Evolutionary conservation across 345 rosid species (phyloP), one percentile per base, ranked within the genome.

Genomic region (Lagerstroemia speciosa): DNA sequence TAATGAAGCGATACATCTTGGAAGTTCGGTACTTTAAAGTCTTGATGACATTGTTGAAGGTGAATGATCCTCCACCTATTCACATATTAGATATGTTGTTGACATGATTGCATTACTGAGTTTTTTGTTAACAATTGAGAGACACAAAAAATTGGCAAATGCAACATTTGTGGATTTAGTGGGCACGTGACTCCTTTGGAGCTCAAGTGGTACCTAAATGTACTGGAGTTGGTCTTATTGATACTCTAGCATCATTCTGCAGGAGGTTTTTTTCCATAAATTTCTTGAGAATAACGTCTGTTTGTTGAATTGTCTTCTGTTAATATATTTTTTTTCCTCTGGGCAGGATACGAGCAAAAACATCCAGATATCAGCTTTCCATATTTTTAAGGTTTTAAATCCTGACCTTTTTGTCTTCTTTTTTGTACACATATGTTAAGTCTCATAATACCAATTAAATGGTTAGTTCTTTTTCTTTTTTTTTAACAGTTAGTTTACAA

Each of bases 321-420:
- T 71, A 52, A 55, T 65, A 89, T 71, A 93, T 65, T 55, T 50
- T 40, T 41, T 37, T 31, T 37, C 66, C 64, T 43, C 62, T 55
- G 72, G 76, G 77, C 88, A 93, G 97, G 98, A 93, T 74, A 85
- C 97, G 0, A 93, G 97, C 88, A 89, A 85, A 83, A 93, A 89
- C 71, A 93, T 93, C 69, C 97, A 85, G 78, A 83, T 93, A 55
- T 81, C 89, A 15, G 97, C 98, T 73, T 93, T 93, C 76, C 96
- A 93, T 83, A 91, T 93, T 78, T 93, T 93, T 77, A 93, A 93
- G 95, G 98, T 70, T 62, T 68, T 60, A 27, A 27, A 30, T 93
- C 68, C 97, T 84, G 77, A 83, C 79, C 89, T 65, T 41, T 52
- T 15, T 61, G 14, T 17, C 48, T 22, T 96, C 98, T 73, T 93